Evolutionary conservation across 148 eudicot genomes (phyloP).

Genomic region (Dianthus caryophyllus): DNA sequence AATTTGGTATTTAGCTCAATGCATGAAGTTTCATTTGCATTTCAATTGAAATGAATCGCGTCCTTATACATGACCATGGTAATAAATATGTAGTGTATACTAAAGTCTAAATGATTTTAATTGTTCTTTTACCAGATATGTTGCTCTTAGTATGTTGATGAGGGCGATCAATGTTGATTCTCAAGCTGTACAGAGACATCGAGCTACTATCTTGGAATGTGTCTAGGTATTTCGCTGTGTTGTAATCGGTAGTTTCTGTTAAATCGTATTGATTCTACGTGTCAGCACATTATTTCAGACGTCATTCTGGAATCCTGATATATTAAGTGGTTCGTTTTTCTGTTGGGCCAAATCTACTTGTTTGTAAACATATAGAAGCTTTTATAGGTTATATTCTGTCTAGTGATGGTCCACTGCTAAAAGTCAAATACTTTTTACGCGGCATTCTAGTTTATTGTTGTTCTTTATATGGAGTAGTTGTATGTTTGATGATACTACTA

Average conservation of each 20-base stretch:
- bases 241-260: not conserved
- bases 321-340: not conserved
- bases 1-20: not conserved
- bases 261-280: not conserved
- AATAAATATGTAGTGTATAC: not conserved
- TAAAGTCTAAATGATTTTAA: not conserved
- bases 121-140: conserved; percentile 61
- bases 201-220: conserved; percentile 92
- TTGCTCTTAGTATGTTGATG: conserved; percentile 95
- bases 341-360: not conserved
- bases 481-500: not conserved
- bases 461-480: not conserved
- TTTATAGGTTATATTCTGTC: too few species aligned
- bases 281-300: not conserved
- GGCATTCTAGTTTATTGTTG: too few species aligned
- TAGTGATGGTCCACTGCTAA: too few species aligned
- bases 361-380: too few species aligned
- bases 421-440: too few species aligned
- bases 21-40: not conserved
- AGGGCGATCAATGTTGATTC: conserved; percentile 80
- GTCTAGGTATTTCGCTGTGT: conserved; percentile 62
- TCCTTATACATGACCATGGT: not conserved
- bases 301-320: not conserved
- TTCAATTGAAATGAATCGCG: not conserved
- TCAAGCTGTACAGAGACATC: conserved; percentile 99